These are phyloP conservation scores for Hypoxylon fuscum DNA, from an alignment of 495 filamentous ascomycete genomes.

Conservation along the genomic window DNA sequence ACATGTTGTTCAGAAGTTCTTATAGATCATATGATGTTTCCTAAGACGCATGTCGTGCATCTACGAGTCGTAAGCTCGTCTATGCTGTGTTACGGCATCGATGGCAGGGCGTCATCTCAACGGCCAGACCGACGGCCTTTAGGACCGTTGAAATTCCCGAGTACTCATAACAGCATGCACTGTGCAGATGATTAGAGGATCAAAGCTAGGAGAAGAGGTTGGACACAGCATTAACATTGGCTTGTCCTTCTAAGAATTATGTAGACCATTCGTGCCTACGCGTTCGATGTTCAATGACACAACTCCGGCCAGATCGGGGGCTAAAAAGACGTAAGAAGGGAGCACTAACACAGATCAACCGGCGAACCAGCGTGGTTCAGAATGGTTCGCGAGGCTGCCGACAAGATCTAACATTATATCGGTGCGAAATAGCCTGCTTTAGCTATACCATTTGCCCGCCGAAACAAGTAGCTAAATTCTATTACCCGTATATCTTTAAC, in stretches of 20 bases:
- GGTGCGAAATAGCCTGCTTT: neutral
- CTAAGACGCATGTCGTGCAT: constrained; percentile 26
- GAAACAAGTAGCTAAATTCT: neutral
- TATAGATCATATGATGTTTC: constrained; percentile 26
- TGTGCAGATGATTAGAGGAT: neutral
- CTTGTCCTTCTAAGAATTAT: neutral
- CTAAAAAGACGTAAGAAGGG: neutral
- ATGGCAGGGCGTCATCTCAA: neutral
- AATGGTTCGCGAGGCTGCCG: constrained; percentile 2
- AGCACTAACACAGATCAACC: too few species aligned
- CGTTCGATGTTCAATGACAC: neutral
- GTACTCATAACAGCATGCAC: neutral
- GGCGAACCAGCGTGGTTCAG: neutral
- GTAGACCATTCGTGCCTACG: neutral
- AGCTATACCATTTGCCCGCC: neutral
- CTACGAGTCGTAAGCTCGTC: constrained; percentile 9
- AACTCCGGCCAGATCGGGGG: constrained; percentile 7
- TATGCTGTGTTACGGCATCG: constrained; percentile 28
- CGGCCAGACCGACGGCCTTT: neutral
- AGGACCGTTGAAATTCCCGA: neutral
- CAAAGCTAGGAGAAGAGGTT: neutral
- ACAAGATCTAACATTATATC: constrained; percentile 3
- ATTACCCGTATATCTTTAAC: neutral
- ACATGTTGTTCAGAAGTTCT: neutral
- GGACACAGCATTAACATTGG: neutral